Percentiles rank a stretch among this genome's conserved stretches.
Evolutionary conservation across 169 alveolate species (phyloP).

Genomic region (Plasmodium fragile): DNA sequence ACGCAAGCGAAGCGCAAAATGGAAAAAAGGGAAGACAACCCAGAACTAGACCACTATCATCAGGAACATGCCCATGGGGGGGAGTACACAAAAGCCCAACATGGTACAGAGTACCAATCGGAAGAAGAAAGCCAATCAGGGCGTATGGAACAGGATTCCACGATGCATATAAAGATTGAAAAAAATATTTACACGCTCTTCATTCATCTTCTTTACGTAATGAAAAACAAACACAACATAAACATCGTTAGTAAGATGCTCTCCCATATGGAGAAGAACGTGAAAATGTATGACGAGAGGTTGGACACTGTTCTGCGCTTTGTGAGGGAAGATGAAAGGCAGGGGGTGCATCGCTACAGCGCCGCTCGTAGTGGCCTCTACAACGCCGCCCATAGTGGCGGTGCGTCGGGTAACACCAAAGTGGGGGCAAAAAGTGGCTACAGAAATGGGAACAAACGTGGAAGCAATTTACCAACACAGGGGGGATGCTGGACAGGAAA

Average conservation of each 20-base stretch:
- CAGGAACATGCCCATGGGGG: background rate
- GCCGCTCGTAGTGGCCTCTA: too few species aligned
- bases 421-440: background rate
- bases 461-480: background rate
- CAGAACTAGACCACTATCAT: background rate
- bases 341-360: background rate
- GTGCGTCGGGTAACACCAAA: background rate
- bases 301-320: background rate
- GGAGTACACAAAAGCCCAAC: background rate
- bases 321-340: background rate
- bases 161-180: conserved; percentile 18
- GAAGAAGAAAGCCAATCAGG: conserved; percentile 15
- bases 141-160: background rate
- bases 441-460: background rate
- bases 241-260: conserved; percentile 66
- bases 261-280: conserved; percentile 52
- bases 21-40: background rate
- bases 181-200: conserved; percentile 24
- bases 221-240: conserved; percentile 57
- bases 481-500: background rate
- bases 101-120: background rate
- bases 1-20: background rate
- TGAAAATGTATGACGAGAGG: conserved; percentile 26
- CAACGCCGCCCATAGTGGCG: background rate
- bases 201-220: conserved; percentile 42